Conservation (phyloP, 345 rosid species). For the Syzygium aromaticum region DNA sequence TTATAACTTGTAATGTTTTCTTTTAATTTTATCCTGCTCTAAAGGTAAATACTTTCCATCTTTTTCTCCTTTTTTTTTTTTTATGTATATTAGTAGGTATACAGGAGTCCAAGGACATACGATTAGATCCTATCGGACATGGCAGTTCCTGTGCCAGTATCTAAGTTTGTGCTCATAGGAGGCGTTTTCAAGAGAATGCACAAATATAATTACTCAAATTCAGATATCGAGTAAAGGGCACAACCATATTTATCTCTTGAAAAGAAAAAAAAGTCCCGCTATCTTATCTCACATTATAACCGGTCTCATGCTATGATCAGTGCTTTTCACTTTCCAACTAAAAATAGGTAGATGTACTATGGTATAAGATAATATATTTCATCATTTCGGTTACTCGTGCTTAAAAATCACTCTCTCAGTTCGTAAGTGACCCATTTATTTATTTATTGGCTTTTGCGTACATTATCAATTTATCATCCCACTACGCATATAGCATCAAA, state of each 20-base stretch:
- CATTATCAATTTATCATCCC: too few relatives aligned
- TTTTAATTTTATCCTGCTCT: not conserved
- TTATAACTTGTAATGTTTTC: not conserved
- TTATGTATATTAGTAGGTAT: not conserved
- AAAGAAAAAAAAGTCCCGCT: not conserved
- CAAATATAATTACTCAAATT: not conserved
- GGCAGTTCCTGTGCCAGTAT: not conserved
- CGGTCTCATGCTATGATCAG: not conserved
- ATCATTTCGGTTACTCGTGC: too few relatives aligned
- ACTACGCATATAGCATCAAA: too few relatives aligned
- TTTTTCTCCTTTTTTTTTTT: not conserved
- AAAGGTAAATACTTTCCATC: not conserved
- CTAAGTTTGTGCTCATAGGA: too few relatives aligned
- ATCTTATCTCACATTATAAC: not conserved
- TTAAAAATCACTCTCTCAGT: too few relatives aligned
- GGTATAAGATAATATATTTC: too few relatives aligned
- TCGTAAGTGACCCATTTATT: too few relatives aligned
- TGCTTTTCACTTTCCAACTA: not conserved
- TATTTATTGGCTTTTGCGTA: too few relatives aligned
- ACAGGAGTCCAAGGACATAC: not conserved
- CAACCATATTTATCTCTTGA: not conserved
- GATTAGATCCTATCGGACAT: too few relatives aligned
- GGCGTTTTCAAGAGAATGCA: not conserved
- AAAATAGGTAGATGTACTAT: not conserved
- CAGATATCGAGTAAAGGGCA: not conserved